These are phyloP conservation scores for Phytophthora tentaculata DNA, from an alignment of 352 stramenopile genomes.

Conservation along the genomic window DNA sequence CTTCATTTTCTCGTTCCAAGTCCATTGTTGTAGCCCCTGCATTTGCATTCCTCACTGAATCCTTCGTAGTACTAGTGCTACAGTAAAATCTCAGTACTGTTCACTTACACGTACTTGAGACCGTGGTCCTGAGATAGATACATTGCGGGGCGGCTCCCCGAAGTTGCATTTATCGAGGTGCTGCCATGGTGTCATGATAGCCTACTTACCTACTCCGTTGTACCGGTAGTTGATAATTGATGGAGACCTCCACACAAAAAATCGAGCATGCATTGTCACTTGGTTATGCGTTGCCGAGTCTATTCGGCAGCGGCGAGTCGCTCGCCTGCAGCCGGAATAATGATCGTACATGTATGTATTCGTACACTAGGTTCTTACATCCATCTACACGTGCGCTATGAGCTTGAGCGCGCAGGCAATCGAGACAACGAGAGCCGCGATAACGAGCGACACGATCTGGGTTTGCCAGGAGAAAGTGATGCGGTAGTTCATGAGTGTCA, in stretches of 20 bases:
- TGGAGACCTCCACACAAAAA: conserved; percentile 21
- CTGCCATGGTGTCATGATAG: background rate
- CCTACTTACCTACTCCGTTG: too few relatives aligned
- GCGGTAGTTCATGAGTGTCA: conserved; percentile 18
- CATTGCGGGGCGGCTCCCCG: background rate
- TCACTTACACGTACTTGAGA: too few relatives aligned
- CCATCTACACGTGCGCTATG: conserved; percentile 23
- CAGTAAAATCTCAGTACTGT: too few relatives aligned
- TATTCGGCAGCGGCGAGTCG: conserved; percentile 12
- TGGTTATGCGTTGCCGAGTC: conserved; percentile 19
- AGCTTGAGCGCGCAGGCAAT: conserved; percentile 27
- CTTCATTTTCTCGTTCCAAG: too few relatives aligned
- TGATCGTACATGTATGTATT: conserved; percentile 29
- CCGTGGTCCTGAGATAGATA: conserved; percentile 1
- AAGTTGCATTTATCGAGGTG: too few relatives aligned
- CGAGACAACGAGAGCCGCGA: conserved; percentile 26
- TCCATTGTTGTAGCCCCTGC: too few relatives aligned
- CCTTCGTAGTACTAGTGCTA: too few relatives aligned
- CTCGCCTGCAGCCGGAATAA: conserved; percentile 14
- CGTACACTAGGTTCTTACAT: conserved; percentile 35
- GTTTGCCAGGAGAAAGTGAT: conserved; percentile 29
- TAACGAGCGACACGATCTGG: conserved; percentile 25
- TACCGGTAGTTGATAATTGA: too few relatives aligned
- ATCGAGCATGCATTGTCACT: conserved; percentile 19
- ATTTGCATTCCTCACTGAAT: too few relatives aligned